Percentiles rank a stretch among this genome's conserved stretches.
phyloP scores from a whole-genome alignment of 2,329 filamentous ascomycete genomes.

The Ramichloridium luteum region DNA sequence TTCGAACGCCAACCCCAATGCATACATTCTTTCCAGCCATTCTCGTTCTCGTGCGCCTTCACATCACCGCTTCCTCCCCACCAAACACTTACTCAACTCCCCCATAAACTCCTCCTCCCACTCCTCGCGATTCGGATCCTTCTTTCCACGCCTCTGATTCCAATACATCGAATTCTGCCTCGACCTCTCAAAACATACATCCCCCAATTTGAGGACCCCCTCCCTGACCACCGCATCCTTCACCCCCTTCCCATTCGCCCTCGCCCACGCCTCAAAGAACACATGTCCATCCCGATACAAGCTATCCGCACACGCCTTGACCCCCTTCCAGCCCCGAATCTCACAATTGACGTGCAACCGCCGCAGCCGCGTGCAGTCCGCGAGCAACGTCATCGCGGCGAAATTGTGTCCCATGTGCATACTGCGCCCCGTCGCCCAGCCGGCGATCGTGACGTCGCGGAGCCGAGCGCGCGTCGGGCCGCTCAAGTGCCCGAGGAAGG shows the following conservation, averaged over 20 bases:
- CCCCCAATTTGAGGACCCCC: too few species aligned
- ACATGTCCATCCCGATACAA: background rate
- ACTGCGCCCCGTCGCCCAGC: background rate
- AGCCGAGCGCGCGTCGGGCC: background rate
- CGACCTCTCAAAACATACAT: too few species aligned
- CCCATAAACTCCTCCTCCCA: too few species aligned
- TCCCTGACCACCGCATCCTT: too few species aligned
- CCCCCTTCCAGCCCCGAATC: background rate
- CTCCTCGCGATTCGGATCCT: too few species aligned
- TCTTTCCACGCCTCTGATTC: too few species aligned
- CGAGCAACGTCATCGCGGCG: background rate
- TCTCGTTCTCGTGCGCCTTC: too few species aligned
- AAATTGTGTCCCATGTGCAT: background rate
- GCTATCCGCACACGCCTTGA: background rate
- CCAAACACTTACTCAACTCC: too few species aligned
- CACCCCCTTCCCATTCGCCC: background rate
- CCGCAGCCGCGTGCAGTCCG: background rate
- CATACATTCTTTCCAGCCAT: too few species aligned
- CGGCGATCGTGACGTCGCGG: background rate
- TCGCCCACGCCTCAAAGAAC: background rate
- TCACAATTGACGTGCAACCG: background rate
- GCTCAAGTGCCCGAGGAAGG: background rate
- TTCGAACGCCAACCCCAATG: too few species aligned
- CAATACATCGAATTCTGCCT: too few species aligned
- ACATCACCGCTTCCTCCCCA: too few species aligned